phyloP scores from a whole-genome alignment of 305 asterid species.

The Rubia occidens region DNA sequence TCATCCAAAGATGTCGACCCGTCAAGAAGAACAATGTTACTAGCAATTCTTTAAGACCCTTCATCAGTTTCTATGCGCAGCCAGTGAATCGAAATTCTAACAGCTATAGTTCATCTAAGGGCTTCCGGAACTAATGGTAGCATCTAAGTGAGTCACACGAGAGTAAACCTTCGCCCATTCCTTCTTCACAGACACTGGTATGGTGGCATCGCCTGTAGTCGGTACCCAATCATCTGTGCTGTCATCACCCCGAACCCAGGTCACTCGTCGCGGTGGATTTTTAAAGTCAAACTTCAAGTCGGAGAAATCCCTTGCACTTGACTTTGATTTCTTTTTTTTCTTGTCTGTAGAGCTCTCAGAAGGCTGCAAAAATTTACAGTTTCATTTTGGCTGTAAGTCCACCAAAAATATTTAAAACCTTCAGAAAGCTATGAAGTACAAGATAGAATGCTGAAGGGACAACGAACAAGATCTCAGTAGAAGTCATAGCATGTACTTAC shows the following conservation, averaged over 20 bases:
- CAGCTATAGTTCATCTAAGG: not conserved
- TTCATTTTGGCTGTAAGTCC: not conserved
- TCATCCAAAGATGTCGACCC: not conserved
- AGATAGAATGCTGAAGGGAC: not conserved
- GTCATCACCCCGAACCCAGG: slow-evolving; percentile 27
- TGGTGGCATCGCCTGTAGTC: slow-evolving; percentile 8
- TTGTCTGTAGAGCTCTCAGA: slow-evolving; percentile 30
- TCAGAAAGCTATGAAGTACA: not conserved
- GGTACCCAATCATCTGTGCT: slow-evolving; percentile 26
- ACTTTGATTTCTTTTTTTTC: slow-evolving; percentile 33
- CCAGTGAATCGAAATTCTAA: not conserved
- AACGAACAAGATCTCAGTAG: not conserved
- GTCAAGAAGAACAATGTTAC: not conserved
- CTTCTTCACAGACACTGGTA: slow-evolving; percentile 19
- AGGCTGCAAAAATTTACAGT: slow-evolving; percentile 32
- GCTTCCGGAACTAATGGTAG: slow-evolving; percentile 3
- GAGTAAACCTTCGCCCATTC: slow-evolving; percentile 29
- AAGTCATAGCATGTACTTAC: slow-evolving; percentile 27
- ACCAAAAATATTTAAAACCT: not conserved
- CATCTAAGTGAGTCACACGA: slow-evolving; percentile 19
- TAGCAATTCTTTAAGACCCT: not conserved
- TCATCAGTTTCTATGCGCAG: not conserved
- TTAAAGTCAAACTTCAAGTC: slow-evolving; percentile 23
- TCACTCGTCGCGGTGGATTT: slow-evolving; percentile 26
- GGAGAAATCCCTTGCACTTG: slow-evolving; percentile 29